Evolutionary conservation across 2,329 filamentous ascomycete species (phyloP).

Genomic region (Trichoderma sp.): DNA sequence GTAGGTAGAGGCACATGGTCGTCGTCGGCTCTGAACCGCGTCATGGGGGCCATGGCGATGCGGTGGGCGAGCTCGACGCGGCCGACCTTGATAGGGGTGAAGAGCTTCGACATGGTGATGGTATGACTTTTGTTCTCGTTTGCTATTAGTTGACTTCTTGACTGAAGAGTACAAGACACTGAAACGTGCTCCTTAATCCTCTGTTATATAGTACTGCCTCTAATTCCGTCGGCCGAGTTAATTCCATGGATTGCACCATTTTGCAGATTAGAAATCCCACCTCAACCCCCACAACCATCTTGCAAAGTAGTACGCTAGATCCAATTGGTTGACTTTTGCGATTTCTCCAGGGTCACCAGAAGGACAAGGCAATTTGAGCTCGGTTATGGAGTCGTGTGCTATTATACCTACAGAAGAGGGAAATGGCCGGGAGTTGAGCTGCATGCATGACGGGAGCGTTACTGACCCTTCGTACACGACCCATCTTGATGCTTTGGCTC

Average conservation of each 20-base stretch:
- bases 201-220: too few species aligned
- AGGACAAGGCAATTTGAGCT: neutral
- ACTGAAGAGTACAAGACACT: neutral
- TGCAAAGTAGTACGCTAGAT: neutral
- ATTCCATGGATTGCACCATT: slow-evolving; percentile 12
- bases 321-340: neutral
- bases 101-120: slow-evolving; percentile 17
- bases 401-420: neutral
- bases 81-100: slow-evolving; percentile 32
- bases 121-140: neutral
- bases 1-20: slow-evolving; percentile 38
- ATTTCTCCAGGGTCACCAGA: neutral
- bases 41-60: slow-evolving; percentile 40
- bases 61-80: slow-evolving; percentile 32
- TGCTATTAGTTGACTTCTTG: neutral
- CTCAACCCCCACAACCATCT: neutral
- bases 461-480: too few species aligned
- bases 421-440: neutral
- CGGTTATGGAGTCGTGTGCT: neutral
- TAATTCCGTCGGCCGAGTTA: neutral
- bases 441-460: too few species aligned
- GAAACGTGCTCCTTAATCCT: neutral
- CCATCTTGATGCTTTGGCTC: too few species aligned
- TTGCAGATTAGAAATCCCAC: slow-evolving; percentile 10
- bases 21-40: slow-evolving; percentile 54